Conservation (phyloP, 805 yeast species). For the Lachancea sp. region DNA sequence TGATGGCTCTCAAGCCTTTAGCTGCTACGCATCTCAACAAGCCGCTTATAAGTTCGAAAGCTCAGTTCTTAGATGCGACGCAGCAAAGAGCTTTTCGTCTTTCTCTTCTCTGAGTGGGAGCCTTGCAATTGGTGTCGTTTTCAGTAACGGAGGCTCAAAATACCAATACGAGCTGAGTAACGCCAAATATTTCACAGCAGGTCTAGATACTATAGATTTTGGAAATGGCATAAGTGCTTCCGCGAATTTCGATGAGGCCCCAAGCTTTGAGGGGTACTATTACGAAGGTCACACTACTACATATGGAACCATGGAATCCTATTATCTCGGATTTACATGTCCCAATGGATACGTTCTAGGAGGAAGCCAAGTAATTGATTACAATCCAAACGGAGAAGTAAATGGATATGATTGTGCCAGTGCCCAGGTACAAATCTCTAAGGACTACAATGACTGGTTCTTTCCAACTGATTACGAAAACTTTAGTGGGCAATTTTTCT, state of each 20-base stretch:
- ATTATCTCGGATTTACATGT: conserved; percentile 33
- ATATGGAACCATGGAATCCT: conserved; percentile 29
- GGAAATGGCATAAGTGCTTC: conserved; percentile 22
- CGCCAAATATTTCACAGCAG: conserved; percentile 27
- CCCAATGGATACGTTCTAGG: conserved; percentile 25
- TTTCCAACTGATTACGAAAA: conserved; percentile 24
- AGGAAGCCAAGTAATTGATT: conserved; percentile 25
- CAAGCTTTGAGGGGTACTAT: conserved; percentile 17
- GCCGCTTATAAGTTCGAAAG: conserved; percentile 31
- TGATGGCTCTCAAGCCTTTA: conserved; percentile 26
- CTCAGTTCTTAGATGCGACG: conserved; percentile 30
- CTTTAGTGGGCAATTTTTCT: conserved; percentile 16
- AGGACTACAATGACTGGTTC: conserved; percentile 33
- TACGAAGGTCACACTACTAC: conserved; percentile 31
- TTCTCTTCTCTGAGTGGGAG: conserved; percentile 25
- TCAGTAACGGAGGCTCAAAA: conserved; percentile 34
- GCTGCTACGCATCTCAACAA: conserved; percentile 32
- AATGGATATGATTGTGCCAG: conserved; percentile 21
- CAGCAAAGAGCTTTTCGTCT: conserved; percentile 17
- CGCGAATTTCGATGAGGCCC: conserved; percentile 23
- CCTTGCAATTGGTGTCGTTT: conserved; percentile 27
- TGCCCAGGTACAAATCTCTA: conserved; percentile 20
- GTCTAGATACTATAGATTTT: conserved; percentile 27
- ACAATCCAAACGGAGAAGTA: conserved; percentile 12
- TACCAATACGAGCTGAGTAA: conserved; percentile 29